phyloP scores from a whole-genome alignment of 1,284 basidiomycete species.

The Rhodotorula sp. region DNA sequence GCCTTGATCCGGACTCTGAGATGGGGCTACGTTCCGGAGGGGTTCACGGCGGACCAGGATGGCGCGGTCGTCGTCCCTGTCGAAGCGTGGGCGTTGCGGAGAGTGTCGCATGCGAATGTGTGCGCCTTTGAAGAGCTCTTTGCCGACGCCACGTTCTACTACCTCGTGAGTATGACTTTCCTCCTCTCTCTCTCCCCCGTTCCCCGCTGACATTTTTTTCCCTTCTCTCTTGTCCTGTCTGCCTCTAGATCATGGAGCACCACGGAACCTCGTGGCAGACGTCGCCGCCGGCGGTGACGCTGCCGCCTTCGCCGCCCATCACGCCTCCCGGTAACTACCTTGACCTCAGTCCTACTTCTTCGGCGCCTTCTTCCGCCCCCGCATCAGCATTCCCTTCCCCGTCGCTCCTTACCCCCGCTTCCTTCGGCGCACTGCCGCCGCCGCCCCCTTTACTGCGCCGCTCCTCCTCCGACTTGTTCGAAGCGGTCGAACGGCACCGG shows the following conservation, averaged over 20 bases:
- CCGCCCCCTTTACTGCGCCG: slow-evolving; percentile 54
- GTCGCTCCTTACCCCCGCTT: slow-evolving; percentile 1
- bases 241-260: slow-evolving; percentile 68
- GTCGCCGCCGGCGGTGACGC: background rate
- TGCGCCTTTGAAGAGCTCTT: slow-evolving; percentile 71
- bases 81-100: slow-evolving; percentile 74
- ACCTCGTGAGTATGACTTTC: slow-evolving; percentile 12
- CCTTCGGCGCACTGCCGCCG: background rate
- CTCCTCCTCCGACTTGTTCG: slow-evolving; percentile 83
- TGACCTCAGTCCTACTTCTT: slow-evolving; percentile 1
- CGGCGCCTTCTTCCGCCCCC: background rate
- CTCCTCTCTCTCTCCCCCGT: background rate
- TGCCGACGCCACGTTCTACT: slow-evolving; percentile 66
- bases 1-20: slow-evolving; percentile 17
- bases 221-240: background rate
- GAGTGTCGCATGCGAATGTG: slow-evolving; percentile 71
- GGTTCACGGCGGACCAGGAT: slow-evolving; percentile 39
- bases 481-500: slow-evolving; percentile 84
- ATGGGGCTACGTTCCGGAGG: slow-evolving; percentile 45
- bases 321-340: slow-evolving; percentile 10
- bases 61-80: slow-evolving; percentile 59
- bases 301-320: slow-evolving; percentile 18
- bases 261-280: slow-evolving; percentile 79
- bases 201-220: background rate
- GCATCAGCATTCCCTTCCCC: background rate